A percentile compares a stretch with the other conserved stretches of the same genome.
Evolutionary conservation across 306 rosid genomes (phyloP).

Genomic region (Quercus alba): DNA sequence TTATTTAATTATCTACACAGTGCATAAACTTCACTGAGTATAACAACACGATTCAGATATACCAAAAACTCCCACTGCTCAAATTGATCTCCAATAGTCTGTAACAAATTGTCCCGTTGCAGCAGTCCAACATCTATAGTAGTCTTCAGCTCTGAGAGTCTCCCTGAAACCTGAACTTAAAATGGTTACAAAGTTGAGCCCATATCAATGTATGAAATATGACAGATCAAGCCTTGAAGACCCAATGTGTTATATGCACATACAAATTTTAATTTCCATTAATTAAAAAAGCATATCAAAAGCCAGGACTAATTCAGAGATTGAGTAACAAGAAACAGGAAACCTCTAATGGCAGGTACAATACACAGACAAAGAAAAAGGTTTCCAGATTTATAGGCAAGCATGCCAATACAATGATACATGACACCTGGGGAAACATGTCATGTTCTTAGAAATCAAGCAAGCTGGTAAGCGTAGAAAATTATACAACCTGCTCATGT

Average conservation of each 20-base stretch:
- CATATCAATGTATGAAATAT: background rate
- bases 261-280: background rate
- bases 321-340: background rate
- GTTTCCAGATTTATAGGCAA: background rate
- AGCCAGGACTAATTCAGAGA: background rate
- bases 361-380: background rate
- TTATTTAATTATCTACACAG: conserved; percentile 4
- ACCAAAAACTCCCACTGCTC: conserved; percentile 88
- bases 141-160: conserved; percentile 72
- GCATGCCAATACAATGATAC: background rate
- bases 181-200: conserved; percentile 8
- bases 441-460: background rate
- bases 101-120: conserved; percentile 69
- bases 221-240: background rate
- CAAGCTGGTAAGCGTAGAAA: background rate
- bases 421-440: background rate
- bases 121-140: conserved; percentile 73
- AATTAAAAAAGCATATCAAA: background rate
- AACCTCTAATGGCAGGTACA: background rate
- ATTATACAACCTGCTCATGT: background rate
- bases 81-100: conserved; percentile 63
- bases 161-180: conserved; percentile 68
- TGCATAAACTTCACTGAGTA: background rate
- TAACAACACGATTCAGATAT: conserved; percentile 12
- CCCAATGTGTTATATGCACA: background rate